Percentiles rank a stretch among this genome's conserved stretches.
These are phyloP conservation scores for Pythium vanterpoolii DNA, from an alignment of 352 stramenopile species.

Conservation along the genomic window DNA sequence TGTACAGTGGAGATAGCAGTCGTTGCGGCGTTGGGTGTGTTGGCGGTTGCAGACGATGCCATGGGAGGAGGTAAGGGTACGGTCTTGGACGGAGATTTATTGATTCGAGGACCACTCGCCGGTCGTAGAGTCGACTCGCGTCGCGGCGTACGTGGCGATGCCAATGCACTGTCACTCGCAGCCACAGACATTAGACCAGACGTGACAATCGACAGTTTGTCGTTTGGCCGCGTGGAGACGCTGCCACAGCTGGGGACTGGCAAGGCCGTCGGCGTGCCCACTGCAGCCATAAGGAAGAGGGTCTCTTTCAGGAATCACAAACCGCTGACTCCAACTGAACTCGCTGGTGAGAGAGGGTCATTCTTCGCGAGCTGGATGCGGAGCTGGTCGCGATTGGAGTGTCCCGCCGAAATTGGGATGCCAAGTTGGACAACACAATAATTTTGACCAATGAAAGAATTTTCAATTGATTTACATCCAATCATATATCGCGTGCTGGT, in stretches of 20 bases:
- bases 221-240: neutral
- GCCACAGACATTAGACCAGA: neutral
- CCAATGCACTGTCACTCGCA: neutral
- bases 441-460: neutral
- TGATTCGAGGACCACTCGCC: neutral
- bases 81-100: neutral
- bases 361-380: too few relatives aligned
- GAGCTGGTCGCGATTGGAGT: too few relatives aligned
- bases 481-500: neutral
- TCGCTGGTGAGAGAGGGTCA: neutral
- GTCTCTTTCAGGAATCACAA: neutral
- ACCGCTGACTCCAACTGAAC: too few relatives aligned
- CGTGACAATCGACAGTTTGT: constrained; percentile 7
- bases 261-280: neutral
- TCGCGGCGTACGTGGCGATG: constrained; percentile 5
- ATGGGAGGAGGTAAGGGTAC: neutral
- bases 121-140: constrained; percentile 2
- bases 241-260: neutral
- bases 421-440: neutral
- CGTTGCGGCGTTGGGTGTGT: too few relatives aligned
- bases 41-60: neutral
- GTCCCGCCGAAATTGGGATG: too few relatives aligned
- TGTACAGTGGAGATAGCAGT: neutral
- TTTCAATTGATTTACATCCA: neutral
- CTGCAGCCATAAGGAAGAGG: neutral